Conservation (phyloP, 441 rosid genomes). For the Erysimum pusillum region DNA sequence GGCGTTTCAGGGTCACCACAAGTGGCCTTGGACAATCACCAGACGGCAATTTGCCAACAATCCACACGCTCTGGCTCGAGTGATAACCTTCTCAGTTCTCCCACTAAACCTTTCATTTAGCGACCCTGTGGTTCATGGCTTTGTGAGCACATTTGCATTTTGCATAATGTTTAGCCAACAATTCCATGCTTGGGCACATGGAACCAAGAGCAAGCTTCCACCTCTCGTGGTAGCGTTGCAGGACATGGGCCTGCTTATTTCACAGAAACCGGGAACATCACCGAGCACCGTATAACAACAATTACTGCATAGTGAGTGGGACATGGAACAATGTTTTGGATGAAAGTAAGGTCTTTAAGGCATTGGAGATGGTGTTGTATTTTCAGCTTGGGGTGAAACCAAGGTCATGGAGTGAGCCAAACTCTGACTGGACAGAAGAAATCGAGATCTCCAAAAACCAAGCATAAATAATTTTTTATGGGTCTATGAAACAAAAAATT, state of each 20-base stretch:
- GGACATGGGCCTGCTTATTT: conserved; percentile 75
- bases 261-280: conserved; percentile 74
- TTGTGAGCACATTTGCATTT: conserved; percentile 64
- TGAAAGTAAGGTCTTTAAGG: conserved; percentile 64
- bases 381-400: conserved; percentile 71
- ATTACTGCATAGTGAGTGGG: conserved; percentile 92
- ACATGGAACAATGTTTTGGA: conserved; percentile 79
- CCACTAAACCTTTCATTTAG: conserved; percentile 61
- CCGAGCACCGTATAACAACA: conserved; percentile 81
- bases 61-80: conserved; percentile 69
- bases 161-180: conserved; percentile 95
- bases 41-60: conserved; percentile 92
- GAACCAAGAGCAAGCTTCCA: conserved; percentile 87
- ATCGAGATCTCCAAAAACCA: conserved; percentile 45
- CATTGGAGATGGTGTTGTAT: conserved; percentile 75
- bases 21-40: conserved; percentile 89
- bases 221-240: conserved; percentile 70
- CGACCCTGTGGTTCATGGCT: conserved; percentile 60
- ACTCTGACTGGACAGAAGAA: conserved; percentile 72
- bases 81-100: conserved; percentile 59
- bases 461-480: conserved; percentile 29
- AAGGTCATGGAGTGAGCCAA: conserved; percentile 85
- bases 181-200: conserved; percentile 93
- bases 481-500: conserved; percentile 17
- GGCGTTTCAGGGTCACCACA: conserved; percentile 93